A percentile compares a stretch with the other conserved stretches of the same genome.
Evolutionary conservation across 768 basidiomycete genomes (phyloP).

Genomic region (Steccherinum ochraceum): DNA sequence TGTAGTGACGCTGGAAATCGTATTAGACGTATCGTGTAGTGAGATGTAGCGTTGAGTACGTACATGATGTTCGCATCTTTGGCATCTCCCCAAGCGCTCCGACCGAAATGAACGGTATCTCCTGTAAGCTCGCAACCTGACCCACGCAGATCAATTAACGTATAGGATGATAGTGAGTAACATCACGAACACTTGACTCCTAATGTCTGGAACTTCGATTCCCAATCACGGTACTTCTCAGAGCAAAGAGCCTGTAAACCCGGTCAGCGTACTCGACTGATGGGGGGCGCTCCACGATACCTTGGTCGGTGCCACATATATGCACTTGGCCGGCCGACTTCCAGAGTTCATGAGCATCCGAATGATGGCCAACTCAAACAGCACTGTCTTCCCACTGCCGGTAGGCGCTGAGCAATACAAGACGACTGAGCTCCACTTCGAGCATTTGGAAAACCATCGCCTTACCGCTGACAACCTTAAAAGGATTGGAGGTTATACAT

Average conservation of each 20-base stretch:
- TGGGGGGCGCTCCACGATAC: too few species aligned
- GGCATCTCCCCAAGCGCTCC: constrained; percentile 66
- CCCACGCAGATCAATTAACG: constrained; percentile 5
- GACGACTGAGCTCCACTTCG: too few species aligned
- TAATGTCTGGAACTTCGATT: constrained; percentile 65
- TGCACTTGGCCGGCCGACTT: constrained; percentile 47
- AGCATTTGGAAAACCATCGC: too few species aligned
- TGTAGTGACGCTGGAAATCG: constrained; percentile 16
- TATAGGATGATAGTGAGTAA: constrained; percentile 1
- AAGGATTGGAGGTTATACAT: too few species aligned
- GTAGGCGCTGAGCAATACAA: constrained; percentile 86
- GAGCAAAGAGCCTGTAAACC: constrained; percentile 92
- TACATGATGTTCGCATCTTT: constrained; percentile 77
- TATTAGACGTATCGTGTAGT: neutral
- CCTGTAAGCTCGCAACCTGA: constrained; percentile 89
- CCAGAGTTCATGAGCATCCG: constrained; percentile 46
- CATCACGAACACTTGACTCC: constrained; percentile 62
- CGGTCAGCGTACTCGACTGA: too few species aligned
- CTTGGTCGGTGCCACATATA: constrained; percentile 95
- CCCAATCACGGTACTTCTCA: constrained; percentile 84
- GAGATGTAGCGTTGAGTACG: constrained; percentile 15
- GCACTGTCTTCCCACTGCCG: constrained; percentile 91
- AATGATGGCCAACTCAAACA: constrained; percentile 90
- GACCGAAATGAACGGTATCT: constrained; percentile 69
- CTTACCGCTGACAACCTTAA: constrained; percentile 70